Evolutionary conservation across 78 protist species (phyloP).

Genomic region (Dictyostelium intermedium): DNA sequence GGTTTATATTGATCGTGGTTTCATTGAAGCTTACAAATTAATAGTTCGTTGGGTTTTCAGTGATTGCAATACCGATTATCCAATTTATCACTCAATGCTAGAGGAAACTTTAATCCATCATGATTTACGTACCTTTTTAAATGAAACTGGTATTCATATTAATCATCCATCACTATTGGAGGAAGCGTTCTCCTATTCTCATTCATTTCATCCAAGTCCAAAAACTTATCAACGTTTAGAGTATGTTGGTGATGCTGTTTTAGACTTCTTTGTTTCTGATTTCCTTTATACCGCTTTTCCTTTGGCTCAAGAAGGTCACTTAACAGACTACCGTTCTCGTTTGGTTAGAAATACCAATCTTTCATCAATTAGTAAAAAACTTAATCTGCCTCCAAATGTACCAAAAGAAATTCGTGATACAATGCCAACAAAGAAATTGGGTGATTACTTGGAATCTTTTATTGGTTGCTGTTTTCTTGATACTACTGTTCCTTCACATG

Average conservation of each 20-base stretch:
- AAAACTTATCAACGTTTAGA: slow-evolving; percentile 62
- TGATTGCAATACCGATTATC: not conserved
- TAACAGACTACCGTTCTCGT: slow-evolving; percentile 15
- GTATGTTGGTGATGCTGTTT: slow-evolving; percentile 62
- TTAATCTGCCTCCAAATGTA: not conserved
- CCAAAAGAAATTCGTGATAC: not conserved
- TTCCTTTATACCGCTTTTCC: slow-evolving; percentile 37
- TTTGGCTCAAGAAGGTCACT: slow-evolving; percentile 39
- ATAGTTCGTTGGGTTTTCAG: not conserved
- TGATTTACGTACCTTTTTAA: not conserved
- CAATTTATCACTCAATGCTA: not conserved
- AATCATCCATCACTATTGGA: not conserved
- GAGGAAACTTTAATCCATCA: not conserved
- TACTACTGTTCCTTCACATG: not conserved
- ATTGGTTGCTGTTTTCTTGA: slow-evolving; percentile 33
- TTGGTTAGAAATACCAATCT: not conserved
- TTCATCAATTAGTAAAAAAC: not conserved
- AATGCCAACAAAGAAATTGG: not conserved
- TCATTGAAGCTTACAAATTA: not conserved
- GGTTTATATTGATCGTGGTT: slow-evolving; percentile 13
- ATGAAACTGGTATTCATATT: not conserved
- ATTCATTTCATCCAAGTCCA: not conserved
- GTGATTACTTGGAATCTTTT: slow-evolving; percentile 64
- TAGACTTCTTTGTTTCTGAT: slow-evolving; percentile 37
- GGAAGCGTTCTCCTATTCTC: not conserved